Conservation (phyloP, 2,329 filamentous ascomycete genomes). For the Aureobasidium sp. region DNA sequence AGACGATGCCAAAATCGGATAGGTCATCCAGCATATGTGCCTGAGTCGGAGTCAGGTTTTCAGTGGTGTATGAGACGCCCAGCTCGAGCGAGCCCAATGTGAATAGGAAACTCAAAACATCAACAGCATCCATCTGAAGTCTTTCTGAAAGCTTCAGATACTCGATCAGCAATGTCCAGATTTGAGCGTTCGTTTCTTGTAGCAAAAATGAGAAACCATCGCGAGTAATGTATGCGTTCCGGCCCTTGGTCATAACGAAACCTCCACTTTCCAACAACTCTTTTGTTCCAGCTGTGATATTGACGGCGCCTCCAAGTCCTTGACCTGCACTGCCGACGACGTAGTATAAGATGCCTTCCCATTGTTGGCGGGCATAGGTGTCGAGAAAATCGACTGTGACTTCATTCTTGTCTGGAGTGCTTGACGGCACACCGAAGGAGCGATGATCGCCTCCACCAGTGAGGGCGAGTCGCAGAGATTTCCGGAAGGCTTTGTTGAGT, state of each 20-base stretch:
- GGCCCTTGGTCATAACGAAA: slow-evolving; percentile 56
- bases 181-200: slow-evolving; percentile 91
- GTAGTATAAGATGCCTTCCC: slow-evolving; percentile 94
- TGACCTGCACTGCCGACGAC: slow-evolving; percentile 71
- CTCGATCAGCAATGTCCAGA: slow-evolving; percentile 89
- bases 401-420: slow-evolving; percentile 52
- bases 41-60: slow-evolving; percentile 73
- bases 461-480: slow-evolving; percentile 75
- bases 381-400: slow-evolving; percentile 71
- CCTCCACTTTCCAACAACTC: slow-evolving; percentile 72
- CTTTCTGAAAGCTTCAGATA: slow-evolving; percentile 73
- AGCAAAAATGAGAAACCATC: slow-evolving; percentile 90
- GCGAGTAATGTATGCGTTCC: slow-evolving; percentile 70
- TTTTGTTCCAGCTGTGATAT: slow-evolving; percentile 65
- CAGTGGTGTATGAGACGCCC: slow-evolving; percentile 82
- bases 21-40: slow-evolving; percentile 85
- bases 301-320: slow-evolving; percentile 41
- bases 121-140: slow-evolving; percentile 74
- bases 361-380: slow-evolving; percentile 76
- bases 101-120: slow-evolving; percentile 94
- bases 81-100: slow-evolving; percentile 89
- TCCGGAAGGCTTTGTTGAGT: slow-evolving; percentile 74
- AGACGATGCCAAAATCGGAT: slow-evolving; percentile 87
- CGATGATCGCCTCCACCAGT: slow-evolving; percentile 79
- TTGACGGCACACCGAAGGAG: slow-evolving; percentile 84